Evolutionary conservation across 495 filamentous ascomycete species (phyloP).

Genomic region (Tuber aestivum): DNA sequence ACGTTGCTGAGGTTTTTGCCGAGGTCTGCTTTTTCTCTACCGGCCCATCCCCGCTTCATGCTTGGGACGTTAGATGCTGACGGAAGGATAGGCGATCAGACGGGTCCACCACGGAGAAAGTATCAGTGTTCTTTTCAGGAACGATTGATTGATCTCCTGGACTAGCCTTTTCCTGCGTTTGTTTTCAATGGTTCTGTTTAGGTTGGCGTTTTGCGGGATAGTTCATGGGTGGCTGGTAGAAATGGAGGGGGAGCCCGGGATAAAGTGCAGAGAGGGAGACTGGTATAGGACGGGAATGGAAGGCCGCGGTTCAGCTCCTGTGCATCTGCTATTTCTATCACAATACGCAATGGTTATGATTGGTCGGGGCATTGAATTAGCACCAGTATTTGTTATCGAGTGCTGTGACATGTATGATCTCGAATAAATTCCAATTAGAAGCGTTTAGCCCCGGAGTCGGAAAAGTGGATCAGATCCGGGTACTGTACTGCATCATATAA

Average conservation of each 20-base stretch:
- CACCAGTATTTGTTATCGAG: too few species aligned
- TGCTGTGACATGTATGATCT: not conserved
- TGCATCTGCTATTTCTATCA: not conserved
- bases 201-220: not conserved
- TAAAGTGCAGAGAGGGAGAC: not conserved
- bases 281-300: not conserved
- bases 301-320: not conserved
- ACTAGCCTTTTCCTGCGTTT: not conserved
- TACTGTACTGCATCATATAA: too few species aligned
- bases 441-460: too few species aligned
- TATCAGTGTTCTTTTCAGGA: conserved; percentile 93
- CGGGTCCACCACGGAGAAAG: conserved; percentile 97
- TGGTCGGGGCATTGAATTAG: too few species aligned
- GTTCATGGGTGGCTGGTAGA: conserved; percentile 6
- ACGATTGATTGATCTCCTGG: conserved; percentile 54
- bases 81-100: conserved; percentile 64
- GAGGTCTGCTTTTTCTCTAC: conserved; percentile 54
- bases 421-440: not conserved
- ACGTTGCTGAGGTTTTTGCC: conserved; percentile 87
- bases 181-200: not conserved
- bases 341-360: not conserved
- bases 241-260: not conserved
- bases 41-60: not conserved
- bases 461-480: too few species aligned
- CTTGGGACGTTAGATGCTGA: not conserved